Percentiles rank a stretch among this genome's conserved stretches.
phyloP scores from a whole-genome alignment of 208 protist species.

The Borovskyia barvae region DNA sequence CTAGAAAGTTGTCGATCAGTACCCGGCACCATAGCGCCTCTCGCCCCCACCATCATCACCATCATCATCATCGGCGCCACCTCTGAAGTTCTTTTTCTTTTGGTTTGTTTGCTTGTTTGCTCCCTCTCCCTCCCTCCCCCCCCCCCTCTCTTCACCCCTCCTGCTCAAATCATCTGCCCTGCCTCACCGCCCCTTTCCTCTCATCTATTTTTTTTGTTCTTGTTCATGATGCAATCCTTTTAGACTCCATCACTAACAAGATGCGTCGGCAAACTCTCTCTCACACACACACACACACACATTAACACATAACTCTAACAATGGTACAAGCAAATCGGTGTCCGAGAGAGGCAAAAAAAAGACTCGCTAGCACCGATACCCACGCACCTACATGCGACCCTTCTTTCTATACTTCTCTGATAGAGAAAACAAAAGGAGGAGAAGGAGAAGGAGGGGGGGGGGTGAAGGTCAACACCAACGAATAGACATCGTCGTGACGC shows the following conservation, averaged over 20 bases:
- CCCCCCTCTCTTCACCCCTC: neutral
- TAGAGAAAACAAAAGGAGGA: neutral
- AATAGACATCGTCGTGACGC: too few species aligned
- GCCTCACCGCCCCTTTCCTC: neutral
- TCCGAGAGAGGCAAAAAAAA: constrained; percentile 1
- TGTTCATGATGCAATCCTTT: neutral
- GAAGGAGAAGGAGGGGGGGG: neutral
- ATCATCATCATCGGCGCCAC: too few species aligned
- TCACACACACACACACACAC: constrained; percentile 1
- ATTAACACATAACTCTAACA: neutral
- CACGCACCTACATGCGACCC: neutral
- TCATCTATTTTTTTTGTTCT: neutral
- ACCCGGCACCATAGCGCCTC: too few species aligned
- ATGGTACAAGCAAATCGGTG: neutral
- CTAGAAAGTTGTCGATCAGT: too few species aligned
- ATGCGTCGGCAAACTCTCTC: too few species aligned
- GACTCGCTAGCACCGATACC: neutral
- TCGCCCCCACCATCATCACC: too few species aligned
- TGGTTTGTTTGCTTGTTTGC: constrained; percentile 2
- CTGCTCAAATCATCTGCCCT: neutral
- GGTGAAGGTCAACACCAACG: too few species aligned
- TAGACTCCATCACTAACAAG: too few species aligned
- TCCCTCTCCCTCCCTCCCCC: constrained; percentile 1
- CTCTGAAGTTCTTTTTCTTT: too few species aligned
- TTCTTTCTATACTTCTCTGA: neutral